Evolutionary conservation across 1,139 yeast species (phyloP).

Genomic region (Zygosaccharomyces sapae): DNA sequence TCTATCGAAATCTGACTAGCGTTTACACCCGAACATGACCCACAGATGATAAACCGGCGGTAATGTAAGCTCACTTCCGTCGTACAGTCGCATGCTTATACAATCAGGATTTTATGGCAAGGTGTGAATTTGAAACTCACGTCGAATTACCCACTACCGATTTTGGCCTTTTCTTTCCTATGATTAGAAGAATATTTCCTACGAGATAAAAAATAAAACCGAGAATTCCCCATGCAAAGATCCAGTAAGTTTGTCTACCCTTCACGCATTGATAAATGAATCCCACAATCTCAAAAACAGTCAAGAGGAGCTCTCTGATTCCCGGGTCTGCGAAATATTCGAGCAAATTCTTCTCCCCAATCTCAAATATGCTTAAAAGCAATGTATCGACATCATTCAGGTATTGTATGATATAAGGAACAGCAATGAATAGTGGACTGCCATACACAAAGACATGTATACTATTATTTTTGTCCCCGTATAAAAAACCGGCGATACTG

Average conservation of each 20-base stretch:
- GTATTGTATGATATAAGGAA: not conserved
- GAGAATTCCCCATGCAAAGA: not conserved
- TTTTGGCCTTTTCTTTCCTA: not conserved
- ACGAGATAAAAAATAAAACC: not conserved
- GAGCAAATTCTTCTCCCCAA: not conserved
- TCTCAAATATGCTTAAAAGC: slow-evolving; percentile 1
- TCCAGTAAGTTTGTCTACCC: not conserved
- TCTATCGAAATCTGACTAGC: too few species aligned
- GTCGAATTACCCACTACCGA: not conserved
- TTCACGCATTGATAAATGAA: not conserved
- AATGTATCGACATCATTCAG: slow-evolving; percentile 4
- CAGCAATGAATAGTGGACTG: not conserved
- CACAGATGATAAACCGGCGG: too few species aligned
- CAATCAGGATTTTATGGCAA: not conserved
- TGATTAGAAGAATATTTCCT: not conserved
- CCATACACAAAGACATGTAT: not conserved
- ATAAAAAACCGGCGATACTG: not conserved
- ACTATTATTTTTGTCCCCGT: not conserved
- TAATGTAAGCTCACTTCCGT: too few species aligned
- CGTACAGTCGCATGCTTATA: not conserved
- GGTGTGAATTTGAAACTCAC: not conserved
- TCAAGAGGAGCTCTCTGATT: not conserved
- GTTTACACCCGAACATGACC: too few species aligned
- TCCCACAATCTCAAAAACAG: not conserved
- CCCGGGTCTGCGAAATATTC: not conserved